Conservation (phyloP, 2,329 filamentous ascomycete genomes). For the Aureobasidium sp. region DNA sequence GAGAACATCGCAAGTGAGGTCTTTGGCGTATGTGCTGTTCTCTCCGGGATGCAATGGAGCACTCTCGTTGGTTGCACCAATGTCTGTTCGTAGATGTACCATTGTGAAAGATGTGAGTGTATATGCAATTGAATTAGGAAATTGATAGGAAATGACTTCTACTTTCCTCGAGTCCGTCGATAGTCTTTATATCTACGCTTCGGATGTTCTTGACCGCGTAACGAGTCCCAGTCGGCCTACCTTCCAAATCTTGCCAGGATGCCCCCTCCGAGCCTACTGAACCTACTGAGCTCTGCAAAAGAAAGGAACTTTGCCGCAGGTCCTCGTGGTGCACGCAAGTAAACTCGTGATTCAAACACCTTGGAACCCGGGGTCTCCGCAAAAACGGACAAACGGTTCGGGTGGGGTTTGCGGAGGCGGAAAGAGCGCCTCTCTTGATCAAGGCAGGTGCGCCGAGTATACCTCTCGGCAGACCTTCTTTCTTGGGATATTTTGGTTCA, state of each 20-base stretch:
- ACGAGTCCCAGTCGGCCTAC: neutral
- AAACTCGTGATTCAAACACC: neutral
- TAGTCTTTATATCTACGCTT: slow-evolving; percentile 21
- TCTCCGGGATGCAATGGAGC: slow-evolving; percentile 10
- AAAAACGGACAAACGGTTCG: neutral
- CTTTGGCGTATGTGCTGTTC: slow-evolving; percentile 30
- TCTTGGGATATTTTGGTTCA: neutral
- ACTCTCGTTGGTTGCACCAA: slow-evolving; percentile 25
- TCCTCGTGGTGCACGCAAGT: neutral
- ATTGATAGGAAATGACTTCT: neutral
- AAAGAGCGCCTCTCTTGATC: neutral
- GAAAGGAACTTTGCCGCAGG: slow-evolving; percentile 4
- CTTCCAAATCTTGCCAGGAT: neutral
- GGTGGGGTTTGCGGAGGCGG: slow-evolving; percentile 14
- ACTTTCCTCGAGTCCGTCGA: neutral
- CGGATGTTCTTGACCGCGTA: neutral
- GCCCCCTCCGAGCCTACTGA: neutral
- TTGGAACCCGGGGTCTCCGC: slow-evolving; percentile 10
- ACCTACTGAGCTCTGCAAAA: neutral
- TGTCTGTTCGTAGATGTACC: slow-evolving; percentile 29
- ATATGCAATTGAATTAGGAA: neutral
- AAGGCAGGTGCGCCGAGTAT: slow-evolving; percentile 18
- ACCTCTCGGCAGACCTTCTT: slow-evolving; percentile 8
- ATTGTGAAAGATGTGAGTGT: slow-evolving; percentile 19
- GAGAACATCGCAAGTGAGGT: slow-evolving; percentile 33